These are phyloP conservation scores for Globisporangium barbulae DNA, from an alignment of 352 stramenopile species.

Conservation along the genomic window DNA sequence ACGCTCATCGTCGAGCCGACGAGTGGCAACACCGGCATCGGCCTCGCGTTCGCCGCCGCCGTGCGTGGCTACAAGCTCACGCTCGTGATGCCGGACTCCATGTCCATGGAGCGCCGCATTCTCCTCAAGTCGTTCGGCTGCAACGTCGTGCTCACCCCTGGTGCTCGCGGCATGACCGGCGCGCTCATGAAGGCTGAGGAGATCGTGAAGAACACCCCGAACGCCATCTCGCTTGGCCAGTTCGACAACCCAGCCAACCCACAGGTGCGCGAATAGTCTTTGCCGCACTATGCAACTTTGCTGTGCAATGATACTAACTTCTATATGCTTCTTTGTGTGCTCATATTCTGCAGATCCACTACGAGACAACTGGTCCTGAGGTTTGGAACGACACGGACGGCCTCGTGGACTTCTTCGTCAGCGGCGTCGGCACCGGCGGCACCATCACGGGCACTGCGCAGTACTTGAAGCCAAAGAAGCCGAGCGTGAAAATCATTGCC, in stretches of 20 bases:
- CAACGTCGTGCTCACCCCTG: constrained; percentile 91
- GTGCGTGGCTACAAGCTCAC: constrained; percentile 91
- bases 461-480: constrained; percentile 89
- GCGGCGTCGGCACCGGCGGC: constrained; percentile 82
- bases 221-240: constrained; percentile 87
- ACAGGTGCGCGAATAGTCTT: constrained; percentile 30
- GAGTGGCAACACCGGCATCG: constrained; percentile 94
- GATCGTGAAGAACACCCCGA: constrained; percentile 71
- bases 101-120: constrained; percentile 95
- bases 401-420: constrained; percentile 86
- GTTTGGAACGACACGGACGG: constrained; percentile 89
- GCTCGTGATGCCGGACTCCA: constrained; percentile 95
- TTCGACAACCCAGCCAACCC: constrained; percentile 98
- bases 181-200: constrained; percentile 76
- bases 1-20: constrained; percentile 92
- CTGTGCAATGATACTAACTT: not conserved
- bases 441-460: constrained; percentile 83
- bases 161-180: constrained; percentile 76
- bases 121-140: constrained; percentile 93
- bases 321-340: not conserved
- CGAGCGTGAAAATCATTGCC: constrained; percentile 74
- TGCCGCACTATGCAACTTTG: not conserved
- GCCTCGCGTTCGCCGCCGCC: constrained; percentile 89
- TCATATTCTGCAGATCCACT: constrained; percentile 57
- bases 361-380: constrained; percentile 84